Evolutionary conservation across 768 basidiomycete genomes (phyloP), one percentile per base, ranked within the genome.

Genomic region (Fomitopsis serialis): DNA sequence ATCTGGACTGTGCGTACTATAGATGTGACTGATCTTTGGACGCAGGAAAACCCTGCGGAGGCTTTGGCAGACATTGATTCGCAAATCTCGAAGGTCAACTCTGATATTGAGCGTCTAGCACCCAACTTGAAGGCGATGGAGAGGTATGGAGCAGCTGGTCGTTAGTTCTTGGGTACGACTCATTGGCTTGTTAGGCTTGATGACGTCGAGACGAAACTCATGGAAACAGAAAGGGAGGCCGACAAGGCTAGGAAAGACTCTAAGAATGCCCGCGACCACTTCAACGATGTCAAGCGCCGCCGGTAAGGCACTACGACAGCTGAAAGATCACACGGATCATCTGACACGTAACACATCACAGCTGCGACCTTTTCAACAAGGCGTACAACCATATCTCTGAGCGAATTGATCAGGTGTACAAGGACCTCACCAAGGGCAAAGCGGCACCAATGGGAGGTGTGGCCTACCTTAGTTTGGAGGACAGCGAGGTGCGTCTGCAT

Each of bases 91-190:
- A 89, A 85, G 62, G 70, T 93, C 24, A 81, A 74, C 49, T 70
- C 75, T 11, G 95, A 98, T 58, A 94, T 98, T 48, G 92, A 95
- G 61, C 79, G 82, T 48, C 91, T 98, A 86, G 90, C 92, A 1
- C 95, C 96, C 11, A 99, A 98, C 66, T 77, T 98, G 81, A 98
- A 98, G 68, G 96, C 96, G 0, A 89, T 95, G 59, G 94, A 98
- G 58, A 76, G 87, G 84, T 64, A 1, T 15, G 23, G 8, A 1
- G 44, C 40, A 22, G 11, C 36, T 54, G 9, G 57, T 50, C 8
- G n/a, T n/a, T 1, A 21, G 46, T 13, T n/a, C 48, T 15, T 17
- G 5, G 11, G n/a, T 9, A n/a, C 4, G 21, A 27, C 11, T 19
- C 35, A 32, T 50, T 13, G 11, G 19, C 1, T 10, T 24, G 17